Evolutionary conservation across 2,329 filamentous ascomycete genomes (phyloP), one percentile per base, ranked within the genome.

Genomic region (Dichotomopilus funicola): DNA sequence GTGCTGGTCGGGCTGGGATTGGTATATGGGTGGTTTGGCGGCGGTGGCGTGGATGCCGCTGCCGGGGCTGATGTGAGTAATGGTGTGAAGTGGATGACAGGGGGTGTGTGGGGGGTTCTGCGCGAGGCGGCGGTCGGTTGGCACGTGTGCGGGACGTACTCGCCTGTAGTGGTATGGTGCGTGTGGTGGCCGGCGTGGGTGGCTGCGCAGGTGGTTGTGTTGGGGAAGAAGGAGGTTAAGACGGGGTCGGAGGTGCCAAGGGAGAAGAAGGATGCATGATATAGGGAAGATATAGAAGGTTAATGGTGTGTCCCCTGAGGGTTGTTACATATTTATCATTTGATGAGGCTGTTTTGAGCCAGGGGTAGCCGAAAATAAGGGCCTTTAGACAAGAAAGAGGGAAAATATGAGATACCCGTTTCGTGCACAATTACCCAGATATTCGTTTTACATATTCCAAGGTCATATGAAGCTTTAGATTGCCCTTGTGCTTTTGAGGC

Each of bases 101-200:
- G 2, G 19, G 19, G 19, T 2, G 19, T 27, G 19, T 27, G 19
- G 19, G 19, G 80, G 2, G 77, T 94, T 2, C 71, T 96, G 51
- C 78, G 78, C 34, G 79, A 87, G 67, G 88, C 89, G 1, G 89
- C 88, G 5, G 91, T 94, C 68, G 91, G 88, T 0, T 96, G 91
- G 91, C 81, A 89, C 66, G 84, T 96, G 10, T 91, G 87, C 82
- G 89, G 90, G 1, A 83, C 94, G 79, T 95, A 91, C 75, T 95
- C 91, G 1, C 86, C 89, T 57, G 83, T 96, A 13, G 83, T 95
- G 9, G 80, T 96, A n/a, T 96, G 91, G 89, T 88, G 90, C 68
- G 85, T 96, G 44, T 96, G 91, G 91, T 94, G 90, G 87, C 91
- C 91, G 0, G 90, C 89, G 6, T 96, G 91, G 91, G 70, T 94